These are phyloP conservation scores for Penicillium sp. DNA, from an alignment of 2,329 filamentous ascomycete species.

Conservation along the genomic window DNA sequence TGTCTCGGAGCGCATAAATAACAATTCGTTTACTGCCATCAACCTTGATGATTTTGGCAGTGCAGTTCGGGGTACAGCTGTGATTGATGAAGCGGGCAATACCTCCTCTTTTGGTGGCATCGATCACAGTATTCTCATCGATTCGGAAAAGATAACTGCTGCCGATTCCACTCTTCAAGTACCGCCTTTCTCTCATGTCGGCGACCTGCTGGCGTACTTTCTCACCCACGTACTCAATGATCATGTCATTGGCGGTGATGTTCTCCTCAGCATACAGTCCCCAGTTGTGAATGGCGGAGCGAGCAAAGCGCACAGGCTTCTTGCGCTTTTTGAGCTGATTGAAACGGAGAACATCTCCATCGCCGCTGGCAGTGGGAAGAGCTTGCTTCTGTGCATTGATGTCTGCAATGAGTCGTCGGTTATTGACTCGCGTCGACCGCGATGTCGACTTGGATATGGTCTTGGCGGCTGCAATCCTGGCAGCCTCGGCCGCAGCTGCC, in stretches of 20 bases:
- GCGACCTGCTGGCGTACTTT: constrained; percentile 96
- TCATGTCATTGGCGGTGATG: constrained; percentile 97
- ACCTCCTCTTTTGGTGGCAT: constrained; percentile 97
- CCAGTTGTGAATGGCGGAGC: constrained; percentile 99
- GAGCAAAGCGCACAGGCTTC: constrained; percentile 97
- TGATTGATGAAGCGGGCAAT: constrained; percentile 98
- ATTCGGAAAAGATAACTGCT: constrained; percentile 98
- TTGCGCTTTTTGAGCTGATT: constrained; percentile 99
- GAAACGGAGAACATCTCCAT: constrained; percentile 92
- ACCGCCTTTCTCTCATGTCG: constrained; percentile 89
- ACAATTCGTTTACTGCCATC: constrained; percentile 98
- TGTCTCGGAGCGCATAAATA: constrained; percentile 96
- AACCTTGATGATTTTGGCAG: constrained; percentile 98
- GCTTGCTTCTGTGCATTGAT: constrained; percentile 91
- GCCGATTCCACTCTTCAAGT: constrained; percentile 94
- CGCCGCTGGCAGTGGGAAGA: constrained; percentile 67
- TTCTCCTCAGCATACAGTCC: constrained; percentile 97
- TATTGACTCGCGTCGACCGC: constrained; percentile 90
- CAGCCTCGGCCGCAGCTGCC: constrained; percentile 67
- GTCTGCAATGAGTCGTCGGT: constrained; percentile 89
- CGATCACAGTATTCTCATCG: constrained; percentile 95
- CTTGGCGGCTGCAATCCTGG: constrained; percentile 76
- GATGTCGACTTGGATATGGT: constrained; percentile 85
- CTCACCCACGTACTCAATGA: constrained; percentile 98
- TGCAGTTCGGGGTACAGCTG: constrained; percentile 97